These are phyloP conservation scores for Salinomyces thailandicus DNA, from an alignment of 2,329 filamentous ascomycete genomes.

Conservation along the genomic window DNA sequence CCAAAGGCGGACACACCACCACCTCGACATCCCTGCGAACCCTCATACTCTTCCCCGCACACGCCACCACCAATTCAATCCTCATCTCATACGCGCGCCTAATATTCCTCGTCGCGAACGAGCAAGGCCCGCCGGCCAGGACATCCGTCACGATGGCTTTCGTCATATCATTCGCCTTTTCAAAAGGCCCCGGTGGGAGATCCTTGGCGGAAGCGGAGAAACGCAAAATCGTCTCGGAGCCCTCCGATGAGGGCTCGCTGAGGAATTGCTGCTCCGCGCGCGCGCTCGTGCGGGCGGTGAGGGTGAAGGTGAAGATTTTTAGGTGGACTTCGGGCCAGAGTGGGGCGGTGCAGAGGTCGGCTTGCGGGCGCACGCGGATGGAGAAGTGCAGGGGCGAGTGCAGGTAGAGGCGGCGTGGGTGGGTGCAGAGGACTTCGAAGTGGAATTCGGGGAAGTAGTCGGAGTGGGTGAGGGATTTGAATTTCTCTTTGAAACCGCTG, in stretches of 20 bases:
- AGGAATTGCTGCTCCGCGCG: background rate
- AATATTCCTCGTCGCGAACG: background rate
- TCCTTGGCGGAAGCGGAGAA: background rate
- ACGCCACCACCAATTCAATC: background rate
- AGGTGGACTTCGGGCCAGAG: background rate
- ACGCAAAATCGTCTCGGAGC: background rate
- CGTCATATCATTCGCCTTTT: background rate
- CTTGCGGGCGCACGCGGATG: background rate
- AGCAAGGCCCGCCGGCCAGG: background rate
- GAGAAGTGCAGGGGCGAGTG: background rate
- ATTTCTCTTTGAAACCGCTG: background rate
- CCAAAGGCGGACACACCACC: background rate
- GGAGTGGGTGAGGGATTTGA: background rate
- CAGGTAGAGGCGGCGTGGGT: background rate
- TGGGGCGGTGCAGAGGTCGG: background rate
- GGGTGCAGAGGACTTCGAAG: background rate
- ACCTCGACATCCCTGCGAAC: background rate
- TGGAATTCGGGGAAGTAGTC: background rate
- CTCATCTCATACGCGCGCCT: background rate
- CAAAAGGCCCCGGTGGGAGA: background rate
- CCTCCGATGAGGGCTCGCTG: background rate
- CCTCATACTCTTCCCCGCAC: background rate
- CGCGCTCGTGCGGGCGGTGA: background rate
- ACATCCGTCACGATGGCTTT: background rate
- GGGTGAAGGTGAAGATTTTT: background rate